phyloP scores from a whole-genome alignment of 495 filamentous ascomycete species.

The Penicillium daleae region DNA sequence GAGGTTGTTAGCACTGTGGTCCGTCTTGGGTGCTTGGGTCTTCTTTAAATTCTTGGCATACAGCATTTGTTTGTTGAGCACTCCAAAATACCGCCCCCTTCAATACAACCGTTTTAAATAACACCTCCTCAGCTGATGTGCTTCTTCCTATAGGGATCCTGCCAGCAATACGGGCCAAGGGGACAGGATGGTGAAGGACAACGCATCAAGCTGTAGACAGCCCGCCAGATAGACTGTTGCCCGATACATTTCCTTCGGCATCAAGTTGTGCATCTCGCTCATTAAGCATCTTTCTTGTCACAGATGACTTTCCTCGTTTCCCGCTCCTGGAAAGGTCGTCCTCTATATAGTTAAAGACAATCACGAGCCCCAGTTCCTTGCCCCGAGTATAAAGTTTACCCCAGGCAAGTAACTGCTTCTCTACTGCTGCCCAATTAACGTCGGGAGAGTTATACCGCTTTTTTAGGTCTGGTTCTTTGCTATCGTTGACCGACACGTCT shows the following conservation, averaged over 20 bases:
- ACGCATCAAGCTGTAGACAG: constrained; percentile 37
- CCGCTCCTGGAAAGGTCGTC: constrained; percentile 18
- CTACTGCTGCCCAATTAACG: constrained; percentile 22
- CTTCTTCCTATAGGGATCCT: too few relatives aligned
- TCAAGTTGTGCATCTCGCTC: constrained; percentile 30
- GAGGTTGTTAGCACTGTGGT: constrained; percentile 2
- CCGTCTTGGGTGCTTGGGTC: constrained; percentile 3
- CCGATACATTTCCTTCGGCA: constrained; percentile 29
- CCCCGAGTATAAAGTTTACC: constrained; percentile 11
- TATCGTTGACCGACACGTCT: too few relatives aligned
- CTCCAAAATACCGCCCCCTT: too few relatives aligned
- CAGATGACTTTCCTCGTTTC: constrained; percentile 29
- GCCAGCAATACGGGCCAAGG: too few relatives aligned
- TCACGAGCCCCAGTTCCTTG: constrained; percentile 25
- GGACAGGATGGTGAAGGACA: too few relatives aligned
- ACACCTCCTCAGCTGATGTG: too few relatives aligned
- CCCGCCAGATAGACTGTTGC: constrained; percentile 28
- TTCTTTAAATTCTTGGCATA: constrained; percentile 3
- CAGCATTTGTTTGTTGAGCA: too few relatives aligned
- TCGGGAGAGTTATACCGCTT: constrained; percentile 24
- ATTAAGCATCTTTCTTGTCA: constrained; percentile 24
- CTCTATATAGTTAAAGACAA: constrained; percentile 22
- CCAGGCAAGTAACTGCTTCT: constrained; percentile 25
- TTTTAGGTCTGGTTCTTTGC: too few relatives aligned
- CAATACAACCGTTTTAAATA: too few relatives aligned